These are phyloP conservation scores for Daldinia grandis DNA, from an alignment of 495 filamentous ascomycete genomes.

Conservation along the genomic window DNA sequence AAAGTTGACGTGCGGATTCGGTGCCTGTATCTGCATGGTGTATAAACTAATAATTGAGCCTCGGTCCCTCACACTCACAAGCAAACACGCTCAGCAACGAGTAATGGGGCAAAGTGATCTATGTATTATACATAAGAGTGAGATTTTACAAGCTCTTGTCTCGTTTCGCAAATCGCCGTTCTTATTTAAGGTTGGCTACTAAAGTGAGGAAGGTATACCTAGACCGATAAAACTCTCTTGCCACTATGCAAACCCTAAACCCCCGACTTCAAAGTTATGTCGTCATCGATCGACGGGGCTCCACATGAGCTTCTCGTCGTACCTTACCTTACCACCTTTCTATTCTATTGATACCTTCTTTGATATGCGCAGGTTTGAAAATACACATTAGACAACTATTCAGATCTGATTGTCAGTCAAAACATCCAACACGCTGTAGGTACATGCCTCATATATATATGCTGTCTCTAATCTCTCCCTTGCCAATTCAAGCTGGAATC, in stretches of 20 bases:
- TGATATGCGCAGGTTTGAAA: not conserved
- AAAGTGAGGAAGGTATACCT: not conserved
- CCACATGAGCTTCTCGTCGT: not conserved
- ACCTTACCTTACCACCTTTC: not conserved
- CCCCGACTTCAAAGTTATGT: not conserved
- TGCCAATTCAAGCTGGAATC: too few species aligned
- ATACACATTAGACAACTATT: not conserved
- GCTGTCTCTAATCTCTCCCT: too few species aligned
- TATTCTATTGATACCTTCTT: not conserved
- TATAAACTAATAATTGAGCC: too few species aligned
- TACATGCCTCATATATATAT: too few species aligned
- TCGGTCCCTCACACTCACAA: too few species aligned
- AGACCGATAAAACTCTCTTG: not conserved
- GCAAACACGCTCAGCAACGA: too few species aligned
- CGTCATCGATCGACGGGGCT: not conserved
- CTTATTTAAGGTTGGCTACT: too few species aligned
- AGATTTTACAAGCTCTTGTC: too few species aligned
- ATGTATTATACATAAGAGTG: too few species aligned
- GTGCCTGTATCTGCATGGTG: not conserved
- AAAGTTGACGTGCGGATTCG: not conserved
- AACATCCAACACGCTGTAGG: too few species aligned
- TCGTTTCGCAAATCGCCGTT: too few species aligned
- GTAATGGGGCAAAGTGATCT: too few species aligned
- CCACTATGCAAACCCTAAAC: not conserved
- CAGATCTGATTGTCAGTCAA: not conserved